Conservation (phyloP, 345 rosid species). For the Arabis alpina region DNA sequence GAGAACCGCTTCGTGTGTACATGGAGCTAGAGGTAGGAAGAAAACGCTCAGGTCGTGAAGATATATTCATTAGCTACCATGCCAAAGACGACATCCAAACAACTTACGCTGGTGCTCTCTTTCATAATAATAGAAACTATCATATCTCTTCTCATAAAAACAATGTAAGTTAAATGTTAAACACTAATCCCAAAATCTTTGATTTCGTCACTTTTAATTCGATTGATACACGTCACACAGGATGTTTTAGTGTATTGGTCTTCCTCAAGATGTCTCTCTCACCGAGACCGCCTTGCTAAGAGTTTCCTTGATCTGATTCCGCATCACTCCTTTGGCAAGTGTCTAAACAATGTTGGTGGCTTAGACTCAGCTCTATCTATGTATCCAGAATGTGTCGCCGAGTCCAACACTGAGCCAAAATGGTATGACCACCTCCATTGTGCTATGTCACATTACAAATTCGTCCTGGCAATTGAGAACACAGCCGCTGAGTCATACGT, state of each 20-base stretch:
- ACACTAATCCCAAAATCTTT: neutral
- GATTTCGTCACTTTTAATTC: neutral
- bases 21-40: conserved; percentile 97
- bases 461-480: conserved; percentile 91
- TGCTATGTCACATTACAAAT: conserved; percentile 95
- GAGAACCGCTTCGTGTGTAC: conserved; percentile 90
- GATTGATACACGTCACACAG: conserved; percentile 25
- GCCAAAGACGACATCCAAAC: conserved; percentile 83
- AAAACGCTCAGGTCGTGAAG: conserved; percentile 79
- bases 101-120: conserved; percentile 90
- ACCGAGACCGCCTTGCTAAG: conserved; percentile 70
- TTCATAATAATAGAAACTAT: conserved; percentile 86
- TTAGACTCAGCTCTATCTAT: conserved; percentile 68
- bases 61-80: conserved; percentile 90
- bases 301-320: conserved; percentile 70
- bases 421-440: conserved; percentile 97
- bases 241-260: conserved; percentile 90
- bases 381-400: conserved; percentile 71
- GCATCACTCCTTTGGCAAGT: conserved; percentile 89
- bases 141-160: conserved; percentile 65
- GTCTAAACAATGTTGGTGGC: conserved; percentile 89
- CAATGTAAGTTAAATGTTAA: conserved; percentile 52
- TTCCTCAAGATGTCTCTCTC: conserved; percentile 84
- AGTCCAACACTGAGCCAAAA: conserved; percentile 52
- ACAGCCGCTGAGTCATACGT: conserved; percentile 82